These are phyloP conservation scores for Xylaria multiplex DNA, from an alignment of 2,329 filamentous ascomycete species.

Conservation along the genomic window DNA sequence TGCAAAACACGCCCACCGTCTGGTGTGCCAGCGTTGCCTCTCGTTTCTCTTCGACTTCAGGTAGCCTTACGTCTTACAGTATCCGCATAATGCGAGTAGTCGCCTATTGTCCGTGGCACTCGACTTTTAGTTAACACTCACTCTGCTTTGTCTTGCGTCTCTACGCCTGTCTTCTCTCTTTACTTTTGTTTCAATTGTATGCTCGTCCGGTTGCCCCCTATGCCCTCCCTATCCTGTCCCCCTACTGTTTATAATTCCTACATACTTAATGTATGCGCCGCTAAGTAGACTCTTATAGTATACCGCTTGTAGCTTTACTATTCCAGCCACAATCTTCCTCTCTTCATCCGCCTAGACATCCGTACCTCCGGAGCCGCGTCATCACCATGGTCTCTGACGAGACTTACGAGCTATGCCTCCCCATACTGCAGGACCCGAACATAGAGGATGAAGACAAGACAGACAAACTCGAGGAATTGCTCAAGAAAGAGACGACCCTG, in stretches of 20 bases:
- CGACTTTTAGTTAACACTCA: constrained; percentile 46
- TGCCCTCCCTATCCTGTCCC: constrained; percentile 22
- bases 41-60: constrained; percentile 28
- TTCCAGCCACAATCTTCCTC: constrained; percentile 30
- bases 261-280: constrained; percentile 32
- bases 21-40: constrained; percentile 19
- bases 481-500: constrained; percentile 81
- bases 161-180: constrained; percentile 31
- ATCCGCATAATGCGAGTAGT: constrained; percentile 49
- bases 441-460: constrained; percentile 96
- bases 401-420: constrained; percentile 89
- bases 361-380: constrained; percentile 43
- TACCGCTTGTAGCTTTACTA: constrained; percentile 19
- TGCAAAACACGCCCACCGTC: neutral
- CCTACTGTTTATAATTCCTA: constrained; percentile 32
- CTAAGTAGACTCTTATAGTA: constrained; percentile 30
- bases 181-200: constrained; percentile 35
- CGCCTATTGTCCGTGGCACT: constrained; percentile 47
- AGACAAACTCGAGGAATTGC: constrained; percentile 86
- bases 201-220: constrained; percentile 35
- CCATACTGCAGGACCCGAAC: constrained; percentile 81
- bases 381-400: constrained; percentile 89
- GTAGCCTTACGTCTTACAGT: constrained; percentile 42
- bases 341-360: constrained; percentile 26
- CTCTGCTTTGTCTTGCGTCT: constrained; percentile 36